phyloP scores from a whole-genome alignment of 2,329 filamentous ascomycete species.

The Hortaea sp. region DNA sequence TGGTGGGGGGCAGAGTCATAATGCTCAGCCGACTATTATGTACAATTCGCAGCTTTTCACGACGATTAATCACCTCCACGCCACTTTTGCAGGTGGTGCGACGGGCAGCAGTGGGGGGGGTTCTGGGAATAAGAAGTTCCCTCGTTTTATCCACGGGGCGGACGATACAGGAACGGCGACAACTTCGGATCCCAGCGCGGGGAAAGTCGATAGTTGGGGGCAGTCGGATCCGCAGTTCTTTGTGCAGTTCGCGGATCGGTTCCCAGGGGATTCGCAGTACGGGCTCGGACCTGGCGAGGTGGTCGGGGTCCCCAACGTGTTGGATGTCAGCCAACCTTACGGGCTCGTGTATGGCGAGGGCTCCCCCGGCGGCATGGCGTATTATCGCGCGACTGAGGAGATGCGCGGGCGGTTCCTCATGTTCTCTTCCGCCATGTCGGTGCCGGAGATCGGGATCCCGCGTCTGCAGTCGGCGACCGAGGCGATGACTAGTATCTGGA shows the following conservation, averaged over 20 bases:
- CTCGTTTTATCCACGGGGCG: conserved; percentile 73
- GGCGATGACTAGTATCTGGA: conserved; percentile 72
- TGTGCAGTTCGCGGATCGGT: conserved; percentile 67
- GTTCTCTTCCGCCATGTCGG: conserved; percentile 48
- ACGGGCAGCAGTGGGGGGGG: conserved; percentile 30
- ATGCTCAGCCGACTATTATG: conserved; percentile 63
- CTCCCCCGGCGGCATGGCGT: conserved; percentile 69
- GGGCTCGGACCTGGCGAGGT: conserved; percentile 68
- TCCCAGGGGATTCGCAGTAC: conserved; percentile 62
- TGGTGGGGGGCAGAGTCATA: conserved; percentile 43
- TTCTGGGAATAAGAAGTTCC: conserved; percentile 57
- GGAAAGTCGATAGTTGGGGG: conserved; percentile 74
- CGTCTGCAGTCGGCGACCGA: conserved; percentile 60
- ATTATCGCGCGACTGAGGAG: conserved; percentile 66
- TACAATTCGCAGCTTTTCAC: conserved; percentile 79
- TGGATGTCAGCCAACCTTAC: conserved; percentile 81
- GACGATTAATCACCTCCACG: conserved; percentile 70
- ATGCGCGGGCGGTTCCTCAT: conserved; percentile 66
- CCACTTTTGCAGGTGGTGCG: conserved; percentile 44
- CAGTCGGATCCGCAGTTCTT: conserved; percentile 64
- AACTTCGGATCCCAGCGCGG: conserved; percentile 66
- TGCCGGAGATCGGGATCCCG: conserved; percentile 64
- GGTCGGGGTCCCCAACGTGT: conserved; percentile 69
- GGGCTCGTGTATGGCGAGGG: conserved; percentile 81
- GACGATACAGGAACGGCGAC: conserved; percentile 70